Evolutionary conservation across 2,329 filamentous ascomycete genomes (phyloP).

Genomic region (Fusarium sp.): DNA sequence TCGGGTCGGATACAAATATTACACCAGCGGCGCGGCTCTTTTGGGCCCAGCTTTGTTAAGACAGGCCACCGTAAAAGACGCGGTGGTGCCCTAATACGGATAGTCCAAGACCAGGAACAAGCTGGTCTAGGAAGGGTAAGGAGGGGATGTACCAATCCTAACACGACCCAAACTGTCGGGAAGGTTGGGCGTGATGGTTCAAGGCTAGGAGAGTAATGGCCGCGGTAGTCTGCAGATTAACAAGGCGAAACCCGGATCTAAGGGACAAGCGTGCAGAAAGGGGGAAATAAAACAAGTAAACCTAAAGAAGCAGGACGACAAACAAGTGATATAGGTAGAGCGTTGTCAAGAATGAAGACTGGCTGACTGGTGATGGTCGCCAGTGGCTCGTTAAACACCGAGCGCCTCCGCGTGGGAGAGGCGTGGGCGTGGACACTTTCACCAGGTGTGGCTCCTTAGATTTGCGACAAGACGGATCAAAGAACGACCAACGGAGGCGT

Average conservation of each 20-base stretch:
- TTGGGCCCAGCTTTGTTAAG: conserved; percentile 44
- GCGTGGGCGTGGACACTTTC: conserved; percentile 27
- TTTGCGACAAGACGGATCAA: conserved; percentile 48
- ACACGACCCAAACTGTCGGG: conserved; percentile 52
- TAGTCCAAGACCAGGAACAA: conserved; percentile 48
- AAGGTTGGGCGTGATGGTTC: conserved; percentile 43
- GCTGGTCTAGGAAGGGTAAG: conserved; percentile 46
- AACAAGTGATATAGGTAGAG: conserved; percentile 36
- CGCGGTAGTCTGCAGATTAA: conserved; percentile 40
- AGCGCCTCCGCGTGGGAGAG: conserved; percentile 34
- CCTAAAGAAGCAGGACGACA: conserved; percentile 18
- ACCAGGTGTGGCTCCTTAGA: conserved; percentile 44
- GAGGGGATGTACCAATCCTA: conserved; percentile 50
- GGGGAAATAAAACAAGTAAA: conserved; percentile 24
- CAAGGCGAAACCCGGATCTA: conserved; percentile 21
- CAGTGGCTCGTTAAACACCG: conserved; percentile 36
- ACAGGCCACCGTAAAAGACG: conserved; percentile 49
- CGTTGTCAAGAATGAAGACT: conserved; percentile 26
- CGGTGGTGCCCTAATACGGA: conserved; percentile 48
- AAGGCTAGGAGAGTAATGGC: conserved; percentile 35
- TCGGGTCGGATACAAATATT: conserved; percentile 46
- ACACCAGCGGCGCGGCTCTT: conserved; percentile 49
- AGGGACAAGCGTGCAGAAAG: conserved; percentile 31
- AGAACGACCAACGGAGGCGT: conserved; percentile 42
- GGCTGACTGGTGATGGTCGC: conserved; percentile 21